Base-by-base conservation (phyloP, 805 yeast genomes). In the Isabelozyma gotoi region DNA sequence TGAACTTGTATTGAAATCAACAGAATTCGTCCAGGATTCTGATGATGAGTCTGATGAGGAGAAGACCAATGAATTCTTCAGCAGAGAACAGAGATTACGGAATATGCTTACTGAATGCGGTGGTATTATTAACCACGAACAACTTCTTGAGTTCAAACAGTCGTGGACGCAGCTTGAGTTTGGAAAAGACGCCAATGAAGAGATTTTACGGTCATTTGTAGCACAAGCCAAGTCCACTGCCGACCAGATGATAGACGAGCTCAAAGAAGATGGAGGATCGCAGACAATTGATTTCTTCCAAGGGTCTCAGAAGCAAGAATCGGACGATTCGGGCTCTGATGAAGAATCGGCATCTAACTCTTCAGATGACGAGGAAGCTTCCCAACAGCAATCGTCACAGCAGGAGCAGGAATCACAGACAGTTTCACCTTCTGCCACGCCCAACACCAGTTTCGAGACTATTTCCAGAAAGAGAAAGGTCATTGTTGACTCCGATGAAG, bases 1-100 rank as follows among this genome's bases (percentile, higher is more conserved):
- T 18, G 44, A 46, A 38, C 52, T 43, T 4, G 49, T 53, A 5
- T 54, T 62, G 40, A 69, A 75, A 36, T 83, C 89, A 1, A 63
- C 82, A 3, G 81, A 76, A 43, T 76, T 63, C 49, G 76, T 84
- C 37, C 68, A 68, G 40, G 84, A 77, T 41, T 81, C 87, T 2
- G 89, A 83, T 55, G 87, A 82, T 52, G 82, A 76, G 8, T 71
- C 78, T 4, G 88, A 82, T 52, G 80, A 71, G 11, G 88, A 81
- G 38, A 68, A 69, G 33, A 79, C 74, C 40, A 56, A 53, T 2
- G 71, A 52, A 21, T 84, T 84, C 55, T 84, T 77, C 55, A 81
- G 62, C 35, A 71, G 78, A 45, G 91, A 85, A 52, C 68, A 69
- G 43, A 60, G 66, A 43, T 64, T 81, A 36, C 77, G 83, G 37